Base-by-base conservation (phyloP, 106 monocot genomes). In the Phalaenopsis aphrodite region DNA sequence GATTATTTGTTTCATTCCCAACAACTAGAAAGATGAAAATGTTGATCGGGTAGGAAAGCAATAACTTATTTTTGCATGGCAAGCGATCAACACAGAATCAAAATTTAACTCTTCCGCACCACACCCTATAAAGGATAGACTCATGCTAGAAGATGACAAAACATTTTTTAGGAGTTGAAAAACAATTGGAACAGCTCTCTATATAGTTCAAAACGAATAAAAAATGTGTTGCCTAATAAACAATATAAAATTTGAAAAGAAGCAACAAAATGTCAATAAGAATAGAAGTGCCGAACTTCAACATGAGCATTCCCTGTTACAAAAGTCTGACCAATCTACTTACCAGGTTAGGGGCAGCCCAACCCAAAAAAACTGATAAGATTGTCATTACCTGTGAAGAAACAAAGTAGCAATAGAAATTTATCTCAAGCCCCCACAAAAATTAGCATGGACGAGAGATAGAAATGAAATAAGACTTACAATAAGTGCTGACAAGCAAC, bases 291-390 rank as follows among this genome's bases (percentile, higher is more conserved):
- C 69, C 14, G 38, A 38, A 38, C 38, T 69, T 69, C 36, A 39
- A 39, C 36, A 69, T 66, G 36, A 66, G 1, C n/a, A 64, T 56
- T 17, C 23, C 46, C 5, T 12, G 7, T 16, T 18, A 39, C 56
- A 79, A 10, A 38, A 66, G 45, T 79, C 52, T 61, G 58, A 72
- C 47, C 23, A 77, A 83, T 8, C 30, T 37, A 2, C 81, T 87
- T 94, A 98, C 98, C 89, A 98, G 85, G 88, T 98, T 98, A 81
- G 98, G 98, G 77, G 98, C 98, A 85, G 85, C 88, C 98, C 98
- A 98, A 10, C 98, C 98, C 77, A 98, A 84, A 75, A 89, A 79
- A 81, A 87, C 94, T 83, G 98, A 98, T 36, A 98, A 84, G 71
- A 85, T 83, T 19, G 98, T 98, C 98, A 98, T 98, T 55, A 98